These are phyloP conservation scores for Rhodotorula sp. DNA, from an alignment of 1,284 basidiomycete species.

Conservation along the genomic window DNA sequence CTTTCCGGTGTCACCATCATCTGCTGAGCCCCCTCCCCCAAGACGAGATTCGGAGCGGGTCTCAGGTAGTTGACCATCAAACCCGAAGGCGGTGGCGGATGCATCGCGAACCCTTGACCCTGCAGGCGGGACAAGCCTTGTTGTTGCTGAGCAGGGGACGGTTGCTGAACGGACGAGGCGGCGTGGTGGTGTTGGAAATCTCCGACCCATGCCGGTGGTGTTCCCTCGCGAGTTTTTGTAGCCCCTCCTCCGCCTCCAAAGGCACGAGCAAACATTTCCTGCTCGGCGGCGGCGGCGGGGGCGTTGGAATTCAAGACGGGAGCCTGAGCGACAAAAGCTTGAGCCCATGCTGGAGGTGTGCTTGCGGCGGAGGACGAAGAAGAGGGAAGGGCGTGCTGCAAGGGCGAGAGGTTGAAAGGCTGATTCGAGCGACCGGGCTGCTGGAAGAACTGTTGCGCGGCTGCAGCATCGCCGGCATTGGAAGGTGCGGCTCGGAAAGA, in stretches of 20 bases:
- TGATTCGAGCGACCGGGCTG: slow-evolving; percentile 7
- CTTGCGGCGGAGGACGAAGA: slow-evolving; percentile 8
- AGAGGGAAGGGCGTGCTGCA: slow-evolving; percentile 37
- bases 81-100: neutral
- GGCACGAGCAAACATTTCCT: slow-evolving; percentile 19
- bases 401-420: slow-evolving; percentile 36
- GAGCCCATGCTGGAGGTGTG: slow-evolving; percentile 16
- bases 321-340: slow-evolving; percentile 14
- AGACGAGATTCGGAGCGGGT: neutral
- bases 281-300: slow-evolving; percentile 9
- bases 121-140: slow-evolving; percentile 19
- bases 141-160: neutral
- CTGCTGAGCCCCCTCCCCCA: too few relatives aligned
- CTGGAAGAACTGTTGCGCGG: slow-evolving; percentile 37
- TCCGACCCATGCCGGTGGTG: slow-evolving; percentile 45
- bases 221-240: too few relatives aligned
- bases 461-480: neutral
- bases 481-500: slow-evolving; percentile 21
- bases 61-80: neutral
- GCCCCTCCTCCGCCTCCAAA: slow-evolving; percentile 6
- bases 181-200: slow-evolving; percentile 5
- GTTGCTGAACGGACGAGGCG: neutral
- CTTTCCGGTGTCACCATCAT: neutral
- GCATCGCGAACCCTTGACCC: slow-evolving; percentile 17
- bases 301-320: neutral